phyloP scores from a whole-genome alignment of 345 rosid species.

The Clausena lansium region DNA sequence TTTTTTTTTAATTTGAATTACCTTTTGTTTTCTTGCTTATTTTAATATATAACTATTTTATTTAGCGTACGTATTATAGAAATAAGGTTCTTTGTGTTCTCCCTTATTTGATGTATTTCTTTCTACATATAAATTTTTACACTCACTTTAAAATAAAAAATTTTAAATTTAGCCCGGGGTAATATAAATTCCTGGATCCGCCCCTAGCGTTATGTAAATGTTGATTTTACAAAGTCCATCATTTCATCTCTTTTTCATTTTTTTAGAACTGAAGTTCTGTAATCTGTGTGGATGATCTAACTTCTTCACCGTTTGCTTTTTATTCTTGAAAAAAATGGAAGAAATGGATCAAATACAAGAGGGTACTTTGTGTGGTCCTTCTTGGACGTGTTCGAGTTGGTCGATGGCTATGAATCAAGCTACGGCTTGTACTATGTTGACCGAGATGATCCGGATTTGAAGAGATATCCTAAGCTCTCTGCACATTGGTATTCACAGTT shows the following conservation, averaged over 20 bases:
- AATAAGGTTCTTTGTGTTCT: no score
- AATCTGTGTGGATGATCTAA: not conserved
- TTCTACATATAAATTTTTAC: no score
- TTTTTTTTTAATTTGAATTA: no score
- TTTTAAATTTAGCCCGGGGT: no score
- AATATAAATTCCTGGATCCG: no score
- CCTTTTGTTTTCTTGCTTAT: no score
- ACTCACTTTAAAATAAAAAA: no score
- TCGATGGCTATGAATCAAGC: conserved; percentile 30
- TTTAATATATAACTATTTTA: no score
- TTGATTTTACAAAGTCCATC: not conserved
- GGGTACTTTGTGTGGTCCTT: conserved; percentile 56
- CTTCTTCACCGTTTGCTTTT: not conserved
- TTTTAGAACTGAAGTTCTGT: not conserved
- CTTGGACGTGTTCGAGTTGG: conserved; percentile 39
- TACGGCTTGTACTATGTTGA: conserved; percentile 49
- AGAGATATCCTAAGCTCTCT: conserved; percentile 48
- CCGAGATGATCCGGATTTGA: conserved; percentile 39
- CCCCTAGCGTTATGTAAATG: not conserved
- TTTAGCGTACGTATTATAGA: no score
- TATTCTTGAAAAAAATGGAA: not conserved
- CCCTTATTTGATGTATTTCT: no score
- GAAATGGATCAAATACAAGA: conserved; percentile 51
- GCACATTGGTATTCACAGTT: conserved; percentile 50
- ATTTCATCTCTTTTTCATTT: not conserved